Evolutionary conservation across 2,329 filamentous ascomycete genomes (phyloP).

Genomic region (Diplodia intermedia): DNA sequence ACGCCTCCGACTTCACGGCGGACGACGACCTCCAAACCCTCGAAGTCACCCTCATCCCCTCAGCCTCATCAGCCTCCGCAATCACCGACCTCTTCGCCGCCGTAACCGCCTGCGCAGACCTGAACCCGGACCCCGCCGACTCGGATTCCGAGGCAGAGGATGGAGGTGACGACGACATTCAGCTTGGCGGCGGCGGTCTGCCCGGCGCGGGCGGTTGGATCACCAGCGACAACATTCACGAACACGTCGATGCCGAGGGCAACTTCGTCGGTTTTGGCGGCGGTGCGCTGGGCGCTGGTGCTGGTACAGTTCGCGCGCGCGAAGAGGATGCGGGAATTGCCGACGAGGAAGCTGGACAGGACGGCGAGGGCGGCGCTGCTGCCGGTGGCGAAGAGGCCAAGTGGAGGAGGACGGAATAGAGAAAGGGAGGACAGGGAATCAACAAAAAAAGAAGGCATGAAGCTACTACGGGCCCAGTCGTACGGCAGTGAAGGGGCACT

Average conservation of each 20-base stretch:
- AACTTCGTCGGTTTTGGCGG: constrained; percentile 45
- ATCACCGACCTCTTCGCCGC: constrained; percentile 68
- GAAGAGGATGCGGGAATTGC: constrained; percentile 39
- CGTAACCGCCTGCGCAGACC: constrained; percentile 75
- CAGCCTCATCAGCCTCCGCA: constrained; percentile 38
- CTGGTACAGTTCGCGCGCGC: constrained; percentile 46
- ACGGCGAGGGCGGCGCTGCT: neutral
- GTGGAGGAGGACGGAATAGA: constrained; percentile 46
- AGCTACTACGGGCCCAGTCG: neutral
- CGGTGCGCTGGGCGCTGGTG: constrained; percentile 46
- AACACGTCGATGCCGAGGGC: constrained; percentile 62
- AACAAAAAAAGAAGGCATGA: neutral
- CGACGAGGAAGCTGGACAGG: neutral
- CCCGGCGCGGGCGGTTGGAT: constrained; percentile 83
- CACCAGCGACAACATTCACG: constrained; percentile 86
- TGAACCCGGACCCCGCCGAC: constrained; percentile 73
- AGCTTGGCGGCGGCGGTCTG: constrained; percentile 28
- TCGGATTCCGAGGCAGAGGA: constrained; percentile 58
- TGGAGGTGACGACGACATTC: constrained; percentile 59
- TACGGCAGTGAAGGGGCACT: neutral
- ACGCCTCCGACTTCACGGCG: constrained; percentile 62
- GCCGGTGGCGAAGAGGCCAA: constrained; percentile 41
- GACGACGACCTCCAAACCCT: constrained; percentile 70
- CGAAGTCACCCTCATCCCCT: constrained; percentile 71
- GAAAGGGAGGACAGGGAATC: neutral